phyloP scores from a whole-genome alignment of 768 basidiomycete genomes.

The Stropharia rugosoannulata region DNA sequence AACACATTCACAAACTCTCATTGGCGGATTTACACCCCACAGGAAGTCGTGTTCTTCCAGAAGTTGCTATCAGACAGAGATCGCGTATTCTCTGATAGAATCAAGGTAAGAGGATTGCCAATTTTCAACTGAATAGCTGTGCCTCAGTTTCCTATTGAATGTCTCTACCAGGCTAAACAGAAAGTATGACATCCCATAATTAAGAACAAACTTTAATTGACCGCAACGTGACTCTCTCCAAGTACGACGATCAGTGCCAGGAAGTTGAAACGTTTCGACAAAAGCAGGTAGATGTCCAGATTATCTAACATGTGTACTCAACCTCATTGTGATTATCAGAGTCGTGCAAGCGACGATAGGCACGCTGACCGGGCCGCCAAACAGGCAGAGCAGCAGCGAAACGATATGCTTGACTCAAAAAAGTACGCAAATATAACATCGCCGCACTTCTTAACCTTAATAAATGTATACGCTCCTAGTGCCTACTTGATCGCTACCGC shows the following conservation, averaged over 20 bases:
- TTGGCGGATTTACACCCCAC: not conserved
- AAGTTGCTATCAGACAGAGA: constrained; percentile 73
- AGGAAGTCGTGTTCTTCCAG: constrained; percentile 73
- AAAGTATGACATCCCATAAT: constrained; percentile 35
- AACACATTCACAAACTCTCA: not conserved
- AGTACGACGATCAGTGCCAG: constrained; percentile 81
- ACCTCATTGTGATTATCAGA: constrained; percentile 35
- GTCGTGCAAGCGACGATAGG: constrained; percentile 66
- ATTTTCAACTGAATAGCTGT: not conserved
- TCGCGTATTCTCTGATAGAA: constrained; percentile 60
- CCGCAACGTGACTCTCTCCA: not conserved
- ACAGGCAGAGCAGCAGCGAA: constrained; percentile 74
- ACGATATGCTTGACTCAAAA: constrained; percentile 80
- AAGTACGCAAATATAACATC: constrained; percentile 49
- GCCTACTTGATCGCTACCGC: constrained; percentile 70
- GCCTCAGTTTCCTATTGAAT: constrained; percentile 2
- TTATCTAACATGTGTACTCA: constrained; percentile 2
- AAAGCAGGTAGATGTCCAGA: constrained; percentile 61
- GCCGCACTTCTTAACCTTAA: not conserved
- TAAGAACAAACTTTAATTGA: too few relatives aligned
- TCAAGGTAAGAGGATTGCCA: constrained; percentile 51
- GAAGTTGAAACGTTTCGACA: constrained; percentile 74
- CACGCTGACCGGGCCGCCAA: constrained; percentile 73
- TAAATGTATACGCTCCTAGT: constrained; percentile 31
- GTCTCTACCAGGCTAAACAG: constrained; percentile 50